A percentile compares a stretch with the other conserved stretches of the same genome.
These are phyloP conservation scores for Tripterygium wilfordii DNA, from an alignment of 177 flowering plant species.

Conservation along the genomic window DNA sequence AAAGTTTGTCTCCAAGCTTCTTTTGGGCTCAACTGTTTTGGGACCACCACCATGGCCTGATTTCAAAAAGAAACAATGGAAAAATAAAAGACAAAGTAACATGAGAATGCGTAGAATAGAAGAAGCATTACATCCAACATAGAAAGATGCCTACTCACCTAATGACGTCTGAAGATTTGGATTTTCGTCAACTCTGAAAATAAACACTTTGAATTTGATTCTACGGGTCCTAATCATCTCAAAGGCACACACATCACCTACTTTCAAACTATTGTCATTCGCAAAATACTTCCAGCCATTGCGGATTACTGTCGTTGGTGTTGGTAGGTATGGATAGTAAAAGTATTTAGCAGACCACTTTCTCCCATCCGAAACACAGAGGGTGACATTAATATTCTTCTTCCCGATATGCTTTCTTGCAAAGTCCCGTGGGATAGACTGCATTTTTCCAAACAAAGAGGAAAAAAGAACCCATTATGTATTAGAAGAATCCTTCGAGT, in stretches of 20 bases:
- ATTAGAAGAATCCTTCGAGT: too few species aligned
- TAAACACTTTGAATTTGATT: background rate
- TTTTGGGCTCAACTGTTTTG: too few species aligned
- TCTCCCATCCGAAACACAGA: background rate
- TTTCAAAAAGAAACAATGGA: too few species aligned
- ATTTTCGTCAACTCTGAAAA: background rate
- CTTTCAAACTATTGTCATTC: background rate
- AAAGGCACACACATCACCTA: slow-evolving; percentile 15
- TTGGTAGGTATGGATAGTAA: background rate
- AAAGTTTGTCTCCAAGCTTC: too few species aligned
- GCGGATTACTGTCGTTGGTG: background rate
- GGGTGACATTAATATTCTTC: background rate
- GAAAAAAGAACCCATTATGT: background rate
- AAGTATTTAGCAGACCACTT: background rate
- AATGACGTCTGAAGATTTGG: background rate
- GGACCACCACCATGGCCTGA: too few species aligned
- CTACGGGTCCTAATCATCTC: slow-evolving; percentile 3
- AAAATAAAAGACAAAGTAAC: too few species aligned
- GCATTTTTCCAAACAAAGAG: background rate
- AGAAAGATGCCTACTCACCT: background rate
- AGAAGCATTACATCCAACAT: too few species aligned
- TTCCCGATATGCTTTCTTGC: background rate
- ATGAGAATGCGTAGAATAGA: too few species aligned
- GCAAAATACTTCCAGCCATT: slow-evolving; percentile 8
- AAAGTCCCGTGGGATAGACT: background rate